Conservation (phyloP, 306 rosid genomes). For the Geum urbanum region DNA sequence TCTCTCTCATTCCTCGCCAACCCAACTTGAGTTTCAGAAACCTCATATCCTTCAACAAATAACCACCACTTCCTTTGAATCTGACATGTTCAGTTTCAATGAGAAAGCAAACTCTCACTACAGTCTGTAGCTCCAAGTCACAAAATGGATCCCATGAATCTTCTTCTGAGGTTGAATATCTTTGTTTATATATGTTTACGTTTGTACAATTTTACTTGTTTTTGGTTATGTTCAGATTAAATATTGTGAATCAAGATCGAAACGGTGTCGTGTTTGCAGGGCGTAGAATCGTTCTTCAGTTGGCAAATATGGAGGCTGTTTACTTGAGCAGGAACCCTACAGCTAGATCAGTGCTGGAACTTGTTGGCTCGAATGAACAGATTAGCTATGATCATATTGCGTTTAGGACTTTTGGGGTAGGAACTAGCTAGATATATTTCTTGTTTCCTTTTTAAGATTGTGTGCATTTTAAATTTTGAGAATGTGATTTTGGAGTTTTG, state of each 20-base stretch:
- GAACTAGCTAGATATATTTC: neutral
- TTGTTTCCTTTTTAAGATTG: neutral
- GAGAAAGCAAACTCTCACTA: conserved; percentile 25
- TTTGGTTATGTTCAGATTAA: neutral
- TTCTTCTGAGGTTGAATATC: conserved; percentile 43
- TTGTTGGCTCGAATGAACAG: conserved; percentile 53
- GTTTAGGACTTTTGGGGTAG: conserved; percentile 90
- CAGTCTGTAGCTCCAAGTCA: conserved; percentile 32
- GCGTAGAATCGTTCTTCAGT: conserved; percentile 67
- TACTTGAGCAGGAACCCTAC: conserved; percentile 85
- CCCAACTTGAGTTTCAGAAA: conserved; percentile 4
- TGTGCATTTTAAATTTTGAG: neutral
- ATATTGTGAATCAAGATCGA: neutral
- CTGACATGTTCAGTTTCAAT: conserved; percentile 11
- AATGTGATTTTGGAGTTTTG: neutral
- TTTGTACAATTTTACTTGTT: neutral
- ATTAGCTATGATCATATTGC: conserved; percentile 89
- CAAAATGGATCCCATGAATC: conserved; percentile 30
- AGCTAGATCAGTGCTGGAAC: conserved; percentile 78
- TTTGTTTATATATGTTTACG: neutral
- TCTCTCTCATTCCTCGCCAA: conserved; percentile 18
- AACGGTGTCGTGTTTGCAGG: conserved; percentile 34
- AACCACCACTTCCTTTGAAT: neutral
- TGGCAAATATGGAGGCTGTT: conserved; percentile 69
- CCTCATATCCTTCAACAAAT: conserved; percentile 21